Evolutionary conservation across 345 rosid genomes (phyloP).

Genomic region (Turnera subulata): DNA sequence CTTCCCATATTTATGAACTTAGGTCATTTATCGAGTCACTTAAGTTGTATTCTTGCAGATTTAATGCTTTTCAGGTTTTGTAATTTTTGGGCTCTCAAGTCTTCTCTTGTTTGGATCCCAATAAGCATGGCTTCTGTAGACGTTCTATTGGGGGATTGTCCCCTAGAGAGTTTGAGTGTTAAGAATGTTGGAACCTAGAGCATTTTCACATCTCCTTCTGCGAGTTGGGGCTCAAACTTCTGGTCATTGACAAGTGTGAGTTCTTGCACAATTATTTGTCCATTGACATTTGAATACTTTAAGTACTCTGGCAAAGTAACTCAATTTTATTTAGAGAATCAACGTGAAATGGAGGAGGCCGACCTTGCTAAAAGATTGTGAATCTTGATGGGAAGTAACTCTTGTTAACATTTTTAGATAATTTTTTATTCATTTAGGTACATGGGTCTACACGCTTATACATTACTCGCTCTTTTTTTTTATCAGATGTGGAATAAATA

Average conservation of each 20-base stretch:
- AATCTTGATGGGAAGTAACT: no score
- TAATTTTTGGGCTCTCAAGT: conserved; percentile 15
- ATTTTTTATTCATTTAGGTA: no score
- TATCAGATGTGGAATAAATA: no score
- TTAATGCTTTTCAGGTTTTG: conserved; percentile 9
- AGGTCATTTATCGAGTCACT: conserved; percentile 20
- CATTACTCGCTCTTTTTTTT: no score
- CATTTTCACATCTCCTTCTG: not conserved
- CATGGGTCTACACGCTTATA: no score
- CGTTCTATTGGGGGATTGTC: conserved; percentile 15
- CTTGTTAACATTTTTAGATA: no score
- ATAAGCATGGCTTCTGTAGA: conserved; percentile 8
- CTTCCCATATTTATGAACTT: conserved; percentile 12
- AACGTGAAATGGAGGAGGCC: conserved; percentile 16
- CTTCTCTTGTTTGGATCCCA: conserved; percentile 33
- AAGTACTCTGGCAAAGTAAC: conserved; percentile 31
- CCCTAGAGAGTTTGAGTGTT: conserved; percentile 31
- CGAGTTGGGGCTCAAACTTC: conserved; percentile 12
- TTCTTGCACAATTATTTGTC: not conserved
- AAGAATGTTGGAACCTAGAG: conserved; percentile 33
- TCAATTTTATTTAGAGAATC: conserved; percentile 9
- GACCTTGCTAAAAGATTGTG: no score
- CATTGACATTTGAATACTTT: conserved; percentile 14
- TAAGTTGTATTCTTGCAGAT: conserved; percentile 24
- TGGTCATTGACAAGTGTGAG: conserved; percentile 29